A percentile compares a stretch with the other conserved stretches of the same genome.
Evolutionary conservation across 192 early-diverging fungal species (phyloP).

Genomic region (Coemansia sp.): DNA sequence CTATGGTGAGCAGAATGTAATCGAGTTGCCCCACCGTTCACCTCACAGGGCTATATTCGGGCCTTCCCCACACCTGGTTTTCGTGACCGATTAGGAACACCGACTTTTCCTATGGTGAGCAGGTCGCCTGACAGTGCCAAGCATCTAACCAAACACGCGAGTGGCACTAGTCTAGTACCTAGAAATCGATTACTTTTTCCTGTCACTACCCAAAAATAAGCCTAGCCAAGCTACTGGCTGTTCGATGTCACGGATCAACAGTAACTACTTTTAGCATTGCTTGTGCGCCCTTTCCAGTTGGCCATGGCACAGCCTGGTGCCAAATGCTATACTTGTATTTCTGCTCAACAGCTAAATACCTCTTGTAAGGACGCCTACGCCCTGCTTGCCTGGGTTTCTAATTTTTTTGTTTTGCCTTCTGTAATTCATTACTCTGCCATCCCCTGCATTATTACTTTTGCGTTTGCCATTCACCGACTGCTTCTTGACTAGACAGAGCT

Average conservation of each 20-base stretch:
- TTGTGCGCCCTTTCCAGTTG: neutral
- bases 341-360: neutral
- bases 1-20: too few species aligned
- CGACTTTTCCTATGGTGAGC: neutral
- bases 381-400: neutral
- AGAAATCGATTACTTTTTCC: neutral
- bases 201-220: neutral
- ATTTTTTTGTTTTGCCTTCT: neutral
- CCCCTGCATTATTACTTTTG: neutral
- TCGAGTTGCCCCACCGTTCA: too few species aligned
- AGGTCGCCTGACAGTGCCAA: too few species aligned
- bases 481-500: neutral
- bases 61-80: neutral
- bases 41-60: neutral
- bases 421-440: neutral
- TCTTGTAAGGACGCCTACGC: neutral
- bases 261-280: neutral
- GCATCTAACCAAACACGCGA: neutral
- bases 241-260: neutral
- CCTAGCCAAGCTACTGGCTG: neutral
- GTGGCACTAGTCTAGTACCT: neutral
- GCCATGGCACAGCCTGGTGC: neutral
- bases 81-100: neutral
- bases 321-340: neutral
- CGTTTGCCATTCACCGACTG: neutral